Base-by-base conservation (phyloP, 2,329 filamentous ascomycete genomes). In the Eurotiales sp. region DNA sequence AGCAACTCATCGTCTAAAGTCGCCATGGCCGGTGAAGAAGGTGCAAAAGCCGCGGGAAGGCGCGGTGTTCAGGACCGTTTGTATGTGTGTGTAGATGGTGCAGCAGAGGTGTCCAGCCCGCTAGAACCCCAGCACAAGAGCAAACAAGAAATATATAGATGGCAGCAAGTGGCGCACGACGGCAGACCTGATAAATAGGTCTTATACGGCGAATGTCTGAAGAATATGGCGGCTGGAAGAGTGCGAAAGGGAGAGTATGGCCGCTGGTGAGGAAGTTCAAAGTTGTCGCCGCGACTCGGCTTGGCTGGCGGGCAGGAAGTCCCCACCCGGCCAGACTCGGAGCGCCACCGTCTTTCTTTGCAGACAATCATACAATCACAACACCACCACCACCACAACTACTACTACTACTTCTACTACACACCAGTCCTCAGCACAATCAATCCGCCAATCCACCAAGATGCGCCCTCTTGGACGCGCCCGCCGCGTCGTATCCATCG, bases 1-100 rank as follows among this genome's bases (percentile, higher is more conserved):
- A 97, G 86, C 59, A 97, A 85, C 75, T 96, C 92, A 62, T 92
- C 90, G 67, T 97, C 92, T 59, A 96, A 81, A 66, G 92, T 68
- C 12, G 55, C 42, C 90, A 96, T 95, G 63, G 25, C 21, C n/a
- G 25, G 22, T 15, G 21, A 29, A 52, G 43, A 37, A 48, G 45
- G 25, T 6, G 40, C 40, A 27, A 19, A 15, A n/a, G n/a, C 29
- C 30, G 19, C 46, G 34, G 44, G 27, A 40, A 55, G 29, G 50
- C 32, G 42, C 50, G 19, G 42, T 23, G 15, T 11, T 29, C 30
- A 42, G 45, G 21, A 39, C 5, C n/a, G n/a, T n/a, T 6, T 27
- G 25, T 21, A 12, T 43, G n/a, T 22, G 7, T 10, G 14, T 25
- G n/a, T n/a, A n/a, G n/a, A n/a, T n/a, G n/a, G n/a, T n/a, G n/a